Evolutionary conservation across 371 early-diverging fungal species (phyloP).

Genomic region (Capillidium heterosporum): DNA sequence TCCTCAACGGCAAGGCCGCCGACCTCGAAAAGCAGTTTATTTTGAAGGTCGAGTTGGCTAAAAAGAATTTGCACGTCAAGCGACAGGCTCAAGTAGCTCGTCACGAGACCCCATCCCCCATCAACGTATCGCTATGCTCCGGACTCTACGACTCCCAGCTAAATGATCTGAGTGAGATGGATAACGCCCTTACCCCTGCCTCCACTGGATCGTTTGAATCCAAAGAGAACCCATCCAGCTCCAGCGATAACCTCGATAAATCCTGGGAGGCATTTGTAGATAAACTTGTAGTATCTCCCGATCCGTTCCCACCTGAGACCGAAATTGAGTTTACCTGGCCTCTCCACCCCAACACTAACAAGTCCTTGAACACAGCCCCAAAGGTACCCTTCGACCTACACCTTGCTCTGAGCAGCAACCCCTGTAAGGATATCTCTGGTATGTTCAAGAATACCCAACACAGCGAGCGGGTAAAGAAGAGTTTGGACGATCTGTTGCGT

Average conservation of each 20-base stretch:
- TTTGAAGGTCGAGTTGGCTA: conserved; percentile 91
- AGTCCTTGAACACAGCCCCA: conserved; percentile 5
- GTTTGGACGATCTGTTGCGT: neutral
- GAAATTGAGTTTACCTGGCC: neutral
- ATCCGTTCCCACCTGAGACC: conserved; percentile 11
- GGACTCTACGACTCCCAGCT: neutral
- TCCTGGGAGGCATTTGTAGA: conserved; percentile 2
- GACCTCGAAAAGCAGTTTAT: conserved; percentile 68
- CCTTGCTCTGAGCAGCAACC: neutral
- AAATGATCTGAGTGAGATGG: too few species aligned
- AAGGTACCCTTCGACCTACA: neutral
- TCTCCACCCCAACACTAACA: too few species aligned
- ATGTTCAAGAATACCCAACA: neutral
- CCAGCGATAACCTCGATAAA: neutral
- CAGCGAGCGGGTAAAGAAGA: neutral
- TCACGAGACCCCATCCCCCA: neutral
- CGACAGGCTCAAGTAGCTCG: conserved; percentile 8
- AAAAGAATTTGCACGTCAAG: conserved; percentile 76
- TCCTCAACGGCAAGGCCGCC: conserved; percentile 68
- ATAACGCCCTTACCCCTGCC: too few species aligned
- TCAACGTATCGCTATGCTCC: neutral
- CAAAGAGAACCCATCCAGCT: too few species aligned
- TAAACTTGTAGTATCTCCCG: conserved; percentile 7
- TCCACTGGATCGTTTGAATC: too few species aligned
- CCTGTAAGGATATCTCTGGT: neutral